Conservation (phyloP, 371 early-diverging fungal genomes). For the Sporodiniella umbellata region DNA sequence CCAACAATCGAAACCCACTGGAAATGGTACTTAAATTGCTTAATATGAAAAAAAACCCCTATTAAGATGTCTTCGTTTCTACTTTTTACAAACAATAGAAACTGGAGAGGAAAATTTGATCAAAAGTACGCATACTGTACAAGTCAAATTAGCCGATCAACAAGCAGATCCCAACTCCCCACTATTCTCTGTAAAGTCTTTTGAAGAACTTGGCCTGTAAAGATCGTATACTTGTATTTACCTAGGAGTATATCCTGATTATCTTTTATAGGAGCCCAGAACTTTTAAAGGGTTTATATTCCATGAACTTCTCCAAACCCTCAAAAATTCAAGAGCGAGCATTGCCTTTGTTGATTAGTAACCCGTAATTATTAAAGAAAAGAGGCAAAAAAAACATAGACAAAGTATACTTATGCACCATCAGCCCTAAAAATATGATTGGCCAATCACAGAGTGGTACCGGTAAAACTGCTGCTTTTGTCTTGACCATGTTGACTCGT, state of each 20-base stretch:
- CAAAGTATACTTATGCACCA: background rate
- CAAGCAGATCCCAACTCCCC: slow-evolving; percentile 78
- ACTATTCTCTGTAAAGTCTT: slow-evolving; percentile 73
- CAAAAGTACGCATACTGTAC: slow-evolving; percentile 66
- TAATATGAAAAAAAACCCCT: too few species aligned
- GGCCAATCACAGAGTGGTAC: slow-evolving; percentile 41
- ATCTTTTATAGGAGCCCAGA: slow-evolving; percentile 48
- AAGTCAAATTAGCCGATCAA: slow-evolving; percentile 78
- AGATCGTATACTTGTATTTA: slow-evolving; percentile 5
- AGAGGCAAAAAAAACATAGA: too few species aligned
- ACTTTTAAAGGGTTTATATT: slow-evolving; percentile 90
- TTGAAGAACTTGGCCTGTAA: slow-evolving; percentile 75
- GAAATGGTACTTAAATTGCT: too few species aligned
- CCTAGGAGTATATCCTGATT: background rate
- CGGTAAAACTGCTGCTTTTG: slow-evolving; percentile 95
- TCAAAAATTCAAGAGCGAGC: slow-evolving; percentile 97
- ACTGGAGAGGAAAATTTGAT: slow-evolving; percentile 33
- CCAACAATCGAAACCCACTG: background rate
- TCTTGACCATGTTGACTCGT: slow-evolving; percentile 81
- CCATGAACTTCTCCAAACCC: slow-evolving; percentile 90
- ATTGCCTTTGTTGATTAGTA: slow-evolving; percentile 78
- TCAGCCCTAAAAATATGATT: slow-evolving; percentile 39
- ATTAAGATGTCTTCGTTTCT: too few species aligned
- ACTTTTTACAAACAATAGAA: background rate
- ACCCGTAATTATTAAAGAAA: slow-evolving; percentile 76